Evolutionary conservation across 805 yeast species (phyloP).

Genomic region (Wickerhamomyces bovis): DNA sequence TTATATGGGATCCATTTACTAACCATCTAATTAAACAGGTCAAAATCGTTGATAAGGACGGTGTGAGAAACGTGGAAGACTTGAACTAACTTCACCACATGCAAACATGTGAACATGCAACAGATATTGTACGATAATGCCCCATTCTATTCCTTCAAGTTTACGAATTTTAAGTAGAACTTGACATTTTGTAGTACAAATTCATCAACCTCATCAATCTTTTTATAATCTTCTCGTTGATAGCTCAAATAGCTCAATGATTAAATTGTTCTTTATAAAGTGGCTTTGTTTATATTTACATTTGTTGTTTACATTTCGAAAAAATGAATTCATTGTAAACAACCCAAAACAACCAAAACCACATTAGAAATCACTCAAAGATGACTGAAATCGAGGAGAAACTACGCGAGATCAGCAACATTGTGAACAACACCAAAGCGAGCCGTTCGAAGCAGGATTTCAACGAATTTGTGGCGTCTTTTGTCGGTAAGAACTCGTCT

Average conservation of each 20-base stretch:
- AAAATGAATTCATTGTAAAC: background rate
- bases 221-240: too few relatives aligned
- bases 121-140: background rate
- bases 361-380: background rate
- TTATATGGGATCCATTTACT: conserved; percentile 1
- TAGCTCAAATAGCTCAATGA: too few relatives aligned
- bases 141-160: background rate
- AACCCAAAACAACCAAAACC: background rate
- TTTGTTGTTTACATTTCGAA: background rate
- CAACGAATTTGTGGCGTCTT: background rate
- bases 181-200: too few relatives aligned
- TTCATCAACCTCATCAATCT: too few relatives aligned
- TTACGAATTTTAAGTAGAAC: background rate
- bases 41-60: conserved; percentile 60
- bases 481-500: background rate
- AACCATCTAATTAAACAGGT: conserved; percentile 30
- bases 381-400: background rate
- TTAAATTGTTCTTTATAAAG: too few relatives aligned
- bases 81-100: background rate
- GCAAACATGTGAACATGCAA: background rate
- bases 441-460: background rate
- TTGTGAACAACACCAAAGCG: background rate
- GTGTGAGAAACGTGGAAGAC: conserved; percentile 39
- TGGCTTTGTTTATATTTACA: too few relatives aligned
- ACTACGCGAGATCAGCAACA: background rate